Conservation (phyloP, 1,284 basidiomycete genomes). For the Ceratobasidium sp. region DNA sequence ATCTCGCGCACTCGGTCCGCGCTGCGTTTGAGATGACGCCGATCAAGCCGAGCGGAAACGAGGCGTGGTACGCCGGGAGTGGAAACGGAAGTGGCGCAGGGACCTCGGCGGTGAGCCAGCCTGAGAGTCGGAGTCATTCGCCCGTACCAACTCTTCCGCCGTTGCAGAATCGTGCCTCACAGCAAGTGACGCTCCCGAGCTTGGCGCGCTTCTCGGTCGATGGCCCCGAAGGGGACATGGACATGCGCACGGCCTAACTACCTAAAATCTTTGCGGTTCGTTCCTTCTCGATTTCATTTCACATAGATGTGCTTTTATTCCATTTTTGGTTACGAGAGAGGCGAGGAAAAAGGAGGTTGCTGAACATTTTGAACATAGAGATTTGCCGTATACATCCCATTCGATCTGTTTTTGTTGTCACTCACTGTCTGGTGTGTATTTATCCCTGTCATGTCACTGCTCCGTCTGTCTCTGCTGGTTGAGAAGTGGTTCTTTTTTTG, state of each 20-base stretch:
- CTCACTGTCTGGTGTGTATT: constrained; percentile 12
- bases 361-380: constrained; percentile 22
- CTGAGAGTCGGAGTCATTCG: constrained; percentile 39
- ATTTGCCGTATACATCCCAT: constrained; percentile 13
- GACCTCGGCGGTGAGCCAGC: constrained; percentile 40
- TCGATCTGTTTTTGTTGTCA: constrained; percentile 11
- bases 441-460: constrained; percentile 30
- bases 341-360: neutral
- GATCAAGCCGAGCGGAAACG: constrained; percentile 55
- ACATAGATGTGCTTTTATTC: constrained; percentile 6
- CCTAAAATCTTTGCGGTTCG: constrained; percentile 14
- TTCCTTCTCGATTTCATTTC: neutral
- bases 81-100: constrained; percentile 5
- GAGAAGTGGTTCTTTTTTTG: neutral
- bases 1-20: constrained; percentile 81
- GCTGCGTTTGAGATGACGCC: constrained; percentile 91
- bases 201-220: constrained; percentile 33
- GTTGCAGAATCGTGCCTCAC: constrained; percentile 30
- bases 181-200: constrained; percentile 33
- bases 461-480: constrained; percentile 29
- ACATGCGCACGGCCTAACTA: constrained; percentile 24
- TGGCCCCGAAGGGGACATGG: constrained; percentile 25
- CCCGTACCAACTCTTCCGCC: constrained; percentile 35
- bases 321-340: neutral
- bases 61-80: constrained; percentile 9